A percentile compares a stretch with the other conserved stretches of the same genome.
These are phyloP conservation scores for Dioszegia aurantiaca DNA, from an alignment of 768 basidiomycete species.

Conservation along the genomic window DNA sequence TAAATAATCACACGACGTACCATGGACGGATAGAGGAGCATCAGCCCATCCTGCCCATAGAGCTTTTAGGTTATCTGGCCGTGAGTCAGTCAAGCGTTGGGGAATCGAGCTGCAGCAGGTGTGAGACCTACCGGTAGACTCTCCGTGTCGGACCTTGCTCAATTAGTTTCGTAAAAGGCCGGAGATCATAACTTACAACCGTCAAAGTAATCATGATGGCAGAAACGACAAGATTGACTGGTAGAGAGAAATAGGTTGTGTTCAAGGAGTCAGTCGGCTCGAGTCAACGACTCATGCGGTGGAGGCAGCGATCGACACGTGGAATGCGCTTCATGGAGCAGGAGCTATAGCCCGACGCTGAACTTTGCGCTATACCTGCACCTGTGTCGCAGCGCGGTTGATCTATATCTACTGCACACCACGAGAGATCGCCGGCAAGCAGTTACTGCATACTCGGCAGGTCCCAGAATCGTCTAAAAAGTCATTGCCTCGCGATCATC, in stretches of 20 bases:
- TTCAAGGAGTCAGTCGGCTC: no score
- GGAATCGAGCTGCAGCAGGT: background rate
- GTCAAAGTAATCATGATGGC: slow-evolving; percentile 24
- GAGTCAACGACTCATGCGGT: no score
- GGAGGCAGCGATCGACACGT: no score
- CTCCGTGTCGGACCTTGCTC: slow-evolving; percentile 46
- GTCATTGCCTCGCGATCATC: slow-evolving; percentile 70
- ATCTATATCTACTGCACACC: background rate
- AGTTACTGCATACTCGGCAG: background rate
- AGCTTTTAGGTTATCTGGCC: slow-evolving; percentile 48
- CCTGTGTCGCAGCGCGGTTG: background rate
- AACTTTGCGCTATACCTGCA: background rate
- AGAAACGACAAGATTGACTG: no score
- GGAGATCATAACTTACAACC: slow-evolving; percentile 6
- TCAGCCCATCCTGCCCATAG: slow-evolving; percentile 52
- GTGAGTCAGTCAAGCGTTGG: background rate
- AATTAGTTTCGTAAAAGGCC: background rate
- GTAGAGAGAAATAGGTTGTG: no score
- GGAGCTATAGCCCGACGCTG: no score
- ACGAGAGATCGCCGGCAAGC: background rate
- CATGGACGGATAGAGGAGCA: slow-evolving; percentile 51
- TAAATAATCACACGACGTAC: slow-evolving; percentile 24
- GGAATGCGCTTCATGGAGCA: no score
- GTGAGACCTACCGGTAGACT: slow-evolving; percentile 43
- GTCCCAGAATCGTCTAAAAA: slow-evolving; percentile 27